Percentiles rank a stretch among this genome's conserved stretches.
These are phyloP conservation scores for Penicillium rolfsii DNA, from an alignment of 2,329 filamentous ascomycete genomes.

Conservation along the genomic window DNA sequence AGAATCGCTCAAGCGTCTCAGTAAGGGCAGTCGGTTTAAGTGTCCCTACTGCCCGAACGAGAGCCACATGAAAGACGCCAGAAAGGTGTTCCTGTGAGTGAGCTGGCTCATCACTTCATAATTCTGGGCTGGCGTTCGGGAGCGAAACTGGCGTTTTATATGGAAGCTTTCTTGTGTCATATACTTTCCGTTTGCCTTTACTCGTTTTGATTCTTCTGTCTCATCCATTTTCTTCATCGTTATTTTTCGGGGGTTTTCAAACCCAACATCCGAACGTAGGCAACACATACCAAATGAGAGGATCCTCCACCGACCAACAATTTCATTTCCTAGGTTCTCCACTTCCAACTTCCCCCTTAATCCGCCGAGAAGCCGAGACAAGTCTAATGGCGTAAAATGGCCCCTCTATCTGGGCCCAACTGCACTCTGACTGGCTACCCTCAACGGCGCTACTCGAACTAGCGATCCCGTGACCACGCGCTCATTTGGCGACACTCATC, in stretches of 20 bases:
- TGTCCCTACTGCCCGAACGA: slow-evolving; percentile 95
- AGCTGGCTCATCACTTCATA: slow-evolving; percentile 4
- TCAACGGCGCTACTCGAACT: slow-evolving; percentile 1
- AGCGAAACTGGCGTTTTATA: not conserved
- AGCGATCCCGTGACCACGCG: slow-evolving; percentile 41
- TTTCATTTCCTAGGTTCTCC: slow-evolving; percentile 21
- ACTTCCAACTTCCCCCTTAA: slow-evolving; percentile 6
- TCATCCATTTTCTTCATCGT: not conserved
- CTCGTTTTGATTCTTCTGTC: not conserved
- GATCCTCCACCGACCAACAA: not conserved
- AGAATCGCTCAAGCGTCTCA: slow-evolving; percentile 78
- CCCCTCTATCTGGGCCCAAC: not conserved
- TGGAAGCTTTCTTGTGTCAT: not conserved
- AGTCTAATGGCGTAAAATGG: not conserved
- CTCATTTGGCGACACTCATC: slow-evolving; percentile 39
- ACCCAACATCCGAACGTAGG: not conserved
- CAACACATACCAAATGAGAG: not conserved
- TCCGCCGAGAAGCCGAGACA: not conserved
- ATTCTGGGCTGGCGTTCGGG: slow-evolving; percentile 1
- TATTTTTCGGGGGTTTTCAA: not conserved
- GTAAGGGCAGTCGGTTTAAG: slow-evolving; percentile 82
- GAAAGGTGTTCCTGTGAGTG: slow-evolving; percentile 67
- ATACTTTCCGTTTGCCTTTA: not conserved
- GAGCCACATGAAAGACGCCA: slow-evolving; percentile 75
- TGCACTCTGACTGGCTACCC: slow-evolving; percentile 27